A percentile compares a stretch with the other conserved stretches of the same genome.
Conservation (phyloP, 331 rosid species). For the Acacia pycnantha region DNA sequence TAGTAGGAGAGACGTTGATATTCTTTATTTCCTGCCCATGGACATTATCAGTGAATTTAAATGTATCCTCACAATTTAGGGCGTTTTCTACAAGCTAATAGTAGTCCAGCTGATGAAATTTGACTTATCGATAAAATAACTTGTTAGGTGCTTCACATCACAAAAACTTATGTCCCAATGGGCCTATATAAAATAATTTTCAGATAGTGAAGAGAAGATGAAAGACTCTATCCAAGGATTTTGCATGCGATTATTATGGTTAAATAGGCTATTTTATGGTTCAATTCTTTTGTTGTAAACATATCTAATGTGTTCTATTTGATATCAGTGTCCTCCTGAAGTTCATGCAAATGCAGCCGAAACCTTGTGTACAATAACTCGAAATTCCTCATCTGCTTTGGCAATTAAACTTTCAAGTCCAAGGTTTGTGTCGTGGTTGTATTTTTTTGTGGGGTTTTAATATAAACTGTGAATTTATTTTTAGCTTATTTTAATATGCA, state of each 20-base stretch:
- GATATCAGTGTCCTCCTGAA: constrained; percentile 82
- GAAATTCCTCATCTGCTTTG: constrained; percentile 81
- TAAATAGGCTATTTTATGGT: constrained; percentile 1
- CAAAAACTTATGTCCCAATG: neutral
- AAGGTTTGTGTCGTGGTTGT: constrained; percentile 56
- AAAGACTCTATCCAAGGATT: neutral
- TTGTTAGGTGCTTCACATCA: neutral
- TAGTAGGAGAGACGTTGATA: neutral
- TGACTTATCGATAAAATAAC: neutral
- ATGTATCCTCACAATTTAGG: constrained; percentile 16
- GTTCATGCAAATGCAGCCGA: constrained; percentile 97
- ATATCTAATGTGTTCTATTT: constrained; percentile 19
- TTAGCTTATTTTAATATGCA: constrained; percentile 41
- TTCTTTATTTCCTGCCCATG: neutral
- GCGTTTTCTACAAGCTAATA: neutral
- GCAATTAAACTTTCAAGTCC: constrained; percentile 91
- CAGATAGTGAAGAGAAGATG: neutral
- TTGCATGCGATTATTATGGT: constrained; percentile 1
- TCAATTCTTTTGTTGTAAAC: constrained; percentile 6
- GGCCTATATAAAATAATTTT: neutral
- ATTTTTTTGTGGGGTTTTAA: neutral
- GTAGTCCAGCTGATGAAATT: constrained; percentile 10
- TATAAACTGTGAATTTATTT: constrained; percentile 5
- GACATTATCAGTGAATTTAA: constrained; percentile 16
- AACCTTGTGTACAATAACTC: constrained; percentile 83